Base-by-base conservation (phyloP, 805 yeast genomes). In the Candida suzukii region DNA sequence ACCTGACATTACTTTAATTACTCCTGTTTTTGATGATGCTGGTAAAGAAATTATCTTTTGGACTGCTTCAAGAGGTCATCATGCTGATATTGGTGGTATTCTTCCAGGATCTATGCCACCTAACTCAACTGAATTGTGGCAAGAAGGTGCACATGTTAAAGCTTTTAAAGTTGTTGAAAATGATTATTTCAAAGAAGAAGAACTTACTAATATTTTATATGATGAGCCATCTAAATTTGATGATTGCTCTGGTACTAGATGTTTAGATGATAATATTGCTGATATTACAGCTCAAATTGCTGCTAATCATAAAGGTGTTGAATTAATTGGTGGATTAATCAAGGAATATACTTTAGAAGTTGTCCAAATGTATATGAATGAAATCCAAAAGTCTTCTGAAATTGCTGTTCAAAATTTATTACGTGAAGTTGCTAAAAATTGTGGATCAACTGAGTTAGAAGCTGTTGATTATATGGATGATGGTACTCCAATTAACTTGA, bases 21-120 rank as follows among this genome's bases (percentile, higher is more conserved):
- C 78, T 0, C 80, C 80, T 0, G 76, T 74, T 2, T 61, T 69
- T 43, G 56, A 64, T 39, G 63, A 68, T 18, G 62, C 60, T 19
- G 53, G 36, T 33, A 33, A 33, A 12, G 52, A 63, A 22, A 66
- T 71, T 12, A 61, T 66, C 19, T 73, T 72, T 47, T 73, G 72
- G 63, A 70, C 71, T 16, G 79, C 78, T 3, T 66, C 77, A 2
- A 57, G 79, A 41, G 78, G 76, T 7, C 79, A 74, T 53, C 80
- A 74, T 53, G 74, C 79, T 21, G 79, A 74, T 46, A 73, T 74
- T 45, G 79, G 79, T 32, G 72, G 76, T n/a, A 68, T 73, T 41
- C 62, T 73, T 36, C 74, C 78, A 10, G 78, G 78, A 3, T 65
- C 73, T 2, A 71, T 71, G 67, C 73, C 76, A 28, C 71, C 78